These are phyloP conservation scores for Paratinospora sagittata DNA, from an alignment of 164 flowering plant genomes.

Conservation along the genomic window DNA sequence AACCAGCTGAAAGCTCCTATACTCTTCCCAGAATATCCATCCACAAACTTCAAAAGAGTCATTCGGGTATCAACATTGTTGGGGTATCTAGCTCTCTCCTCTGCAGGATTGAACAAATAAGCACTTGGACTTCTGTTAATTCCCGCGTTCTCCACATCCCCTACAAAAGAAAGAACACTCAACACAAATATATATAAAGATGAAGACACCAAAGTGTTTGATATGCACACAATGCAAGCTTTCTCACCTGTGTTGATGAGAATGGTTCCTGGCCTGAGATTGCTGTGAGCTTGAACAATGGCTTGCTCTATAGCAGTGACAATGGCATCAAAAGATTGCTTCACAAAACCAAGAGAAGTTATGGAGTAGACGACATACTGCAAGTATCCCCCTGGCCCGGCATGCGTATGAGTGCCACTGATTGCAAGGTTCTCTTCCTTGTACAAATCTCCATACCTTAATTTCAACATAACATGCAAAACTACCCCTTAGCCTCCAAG, in stretches of 20 bases:
- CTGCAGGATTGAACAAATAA: slow-evolving; percentile 44
- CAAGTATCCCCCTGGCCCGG: slow-evolving; percentile 66
- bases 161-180: slow-evolving; percentile 20
- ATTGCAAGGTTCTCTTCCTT: slow-evolving; percentile 56
- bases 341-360: slow-evolving; percentile 49
- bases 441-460: slow-evolving; percentile 49
- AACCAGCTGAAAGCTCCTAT: slow-evolving; percentile 61
- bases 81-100: slow-evolving; percentile 44
- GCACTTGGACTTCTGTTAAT: slow-evolving; percentile 72
- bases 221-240: not conserved
- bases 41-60: slow-evolving; percentile 60
- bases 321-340: slow-evolving; percentile 54
- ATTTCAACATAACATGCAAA: not conserved
- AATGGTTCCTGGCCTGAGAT: slow-evolving; percentile 49
- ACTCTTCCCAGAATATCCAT: slow-evolving; percentile 30
- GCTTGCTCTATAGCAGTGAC: slow-evolving; percentile 44
- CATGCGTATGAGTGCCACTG: slow-evolving; percentile 66
- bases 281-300: slow-evolving; percentile 51
- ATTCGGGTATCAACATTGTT: slow-evolving; percentile 44
- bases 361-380: slow-evolving; percentile 44
- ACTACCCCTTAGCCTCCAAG: not conserved
- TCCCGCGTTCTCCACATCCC: slow-evolving; percentile 52
- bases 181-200: not conserved
- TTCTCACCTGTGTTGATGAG: slow-evolving; percentile 43
- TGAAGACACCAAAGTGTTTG: not conserved